Evolutionary conservation across 352 stramenopile species (phyloP).

Genomic region (Phytopythium vexans): DNA sequence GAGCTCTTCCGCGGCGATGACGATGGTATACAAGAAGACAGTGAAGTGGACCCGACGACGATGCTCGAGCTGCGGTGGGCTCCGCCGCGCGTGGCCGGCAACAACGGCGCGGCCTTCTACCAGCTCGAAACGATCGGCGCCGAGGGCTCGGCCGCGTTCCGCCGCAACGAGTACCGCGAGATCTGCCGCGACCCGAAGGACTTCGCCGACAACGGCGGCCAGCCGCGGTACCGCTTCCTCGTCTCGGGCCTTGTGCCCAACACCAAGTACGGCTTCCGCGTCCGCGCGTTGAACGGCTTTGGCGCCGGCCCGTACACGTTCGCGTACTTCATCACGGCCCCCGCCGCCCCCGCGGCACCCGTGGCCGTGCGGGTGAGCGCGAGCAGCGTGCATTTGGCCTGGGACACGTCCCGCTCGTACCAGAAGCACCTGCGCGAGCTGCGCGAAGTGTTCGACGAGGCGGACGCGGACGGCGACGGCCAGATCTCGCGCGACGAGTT

Average conservation of each 20-base stretch:
- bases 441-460: conserved; percentile 76
- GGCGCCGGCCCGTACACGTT: conserved; percentile 85
- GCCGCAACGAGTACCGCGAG: conserved; percentile 72
- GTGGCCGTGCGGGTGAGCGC: conserved; percentile 57
- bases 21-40: conserved; percentile 24
- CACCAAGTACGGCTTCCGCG: conserved; percentile 88
- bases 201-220: conserved; percentile 73
- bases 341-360: conserved; percentile 60
- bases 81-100: conserved; percentile 49
- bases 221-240: conserved; percentile 75
- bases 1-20: conserved; percentile 51
- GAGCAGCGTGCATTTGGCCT: conserved; percentile 74
- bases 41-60: conserved; percentile 58
- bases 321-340: conserved; percentile 81
- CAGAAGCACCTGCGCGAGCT: conserved; percentile 67
- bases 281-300: conserved; percentile 90
- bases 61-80: conserved; percentile 67
- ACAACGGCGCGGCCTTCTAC: conserved; percentile 80
- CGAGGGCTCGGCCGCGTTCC: conserved; percentile 63
- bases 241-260: conserved; percentile 69
- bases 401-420: conserved; percentile 73
- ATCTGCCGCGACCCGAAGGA: conserved; percentile 87
- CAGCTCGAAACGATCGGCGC: conserved; percentile 76
- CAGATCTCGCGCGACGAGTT: conserved; percentile 81
- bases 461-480: conserved; percentile 69